These are phyloP conservation scores for Chlorella sp. DNA, from an alignment of 139 green algal genomes.

Conservation along the genomic window DNA sequence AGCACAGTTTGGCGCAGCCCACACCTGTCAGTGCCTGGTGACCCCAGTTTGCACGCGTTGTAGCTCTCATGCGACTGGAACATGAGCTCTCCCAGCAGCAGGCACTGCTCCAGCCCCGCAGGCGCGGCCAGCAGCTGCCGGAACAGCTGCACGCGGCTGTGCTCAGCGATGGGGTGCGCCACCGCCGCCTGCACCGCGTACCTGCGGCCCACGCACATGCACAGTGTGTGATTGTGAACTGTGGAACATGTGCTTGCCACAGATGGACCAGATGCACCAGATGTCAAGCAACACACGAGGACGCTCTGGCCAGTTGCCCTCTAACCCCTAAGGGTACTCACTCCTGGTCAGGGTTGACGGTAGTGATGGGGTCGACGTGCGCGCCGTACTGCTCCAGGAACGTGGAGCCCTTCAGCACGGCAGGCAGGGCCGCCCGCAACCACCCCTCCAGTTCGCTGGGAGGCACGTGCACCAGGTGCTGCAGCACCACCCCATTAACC, in stretches of 20 bases:
- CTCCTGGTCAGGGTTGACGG: conserved; percentile 26
- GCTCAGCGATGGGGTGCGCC: conserved; percentile 75
- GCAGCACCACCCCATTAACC: neutral
- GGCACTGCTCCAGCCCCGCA: neutral
- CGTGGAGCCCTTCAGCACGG: conserved; percentile 45
- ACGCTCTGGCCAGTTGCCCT: no score
- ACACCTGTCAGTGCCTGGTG: conserved; percentile 25
- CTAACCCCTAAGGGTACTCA: no score
- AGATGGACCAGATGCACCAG: no score
- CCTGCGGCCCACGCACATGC: no score
- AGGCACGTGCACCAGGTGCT: conserved; percentile 54
- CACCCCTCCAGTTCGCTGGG: conserved; percentile 43
- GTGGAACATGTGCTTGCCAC: no score
- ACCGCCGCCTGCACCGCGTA: conserved; percentile 55
- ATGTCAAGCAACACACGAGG: no score
- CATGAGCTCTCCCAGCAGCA: conserved; percentile 88
- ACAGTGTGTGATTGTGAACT: no score
- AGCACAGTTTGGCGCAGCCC: neutral
- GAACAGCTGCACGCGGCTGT: conserved; percentile 73
- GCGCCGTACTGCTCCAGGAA: conserved; percentile 59
- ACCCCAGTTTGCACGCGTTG: conserved; percentile 23
- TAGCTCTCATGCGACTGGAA: conserved; percentile 74
- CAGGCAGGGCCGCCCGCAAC: conserved; percentile 57
- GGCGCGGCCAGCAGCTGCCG: conserved; percentile 31
- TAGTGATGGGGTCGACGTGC: conserved; percentile 71